These are phyloP conservation scores for Tetracladium setigerum DNA, from an alignment of 495 filamentous ascomycete genomes.

Conservation along the genomic window DNA sequence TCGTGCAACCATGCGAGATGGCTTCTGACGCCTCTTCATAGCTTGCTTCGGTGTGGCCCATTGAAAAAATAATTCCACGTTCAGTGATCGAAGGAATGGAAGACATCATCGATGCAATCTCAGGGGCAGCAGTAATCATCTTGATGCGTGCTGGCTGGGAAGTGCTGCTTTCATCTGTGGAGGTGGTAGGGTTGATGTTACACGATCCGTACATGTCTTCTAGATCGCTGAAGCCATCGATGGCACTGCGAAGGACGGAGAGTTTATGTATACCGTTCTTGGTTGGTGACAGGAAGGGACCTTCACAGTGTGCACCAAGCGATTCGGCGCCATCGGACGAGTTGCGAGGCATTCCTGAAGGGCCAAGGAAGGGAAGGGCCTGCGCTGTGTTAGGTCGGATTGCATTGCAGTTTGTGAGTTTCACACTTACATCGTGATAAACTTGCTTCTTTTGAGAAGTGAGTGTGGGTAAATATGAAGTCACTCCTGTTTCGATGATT, in stretches of 20 bases:
- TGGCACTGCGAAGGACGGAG: slow-evolving; percentile 49
- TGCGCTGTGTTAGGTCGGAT: slow-evolving; percentile 14
- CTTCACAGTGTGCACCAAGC: slow-evolving; percentile 78
- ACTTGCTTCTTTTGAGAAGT: slow-evolving; percentile 60
- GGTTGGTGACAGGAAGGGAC: slow-evolving; percentile 65
- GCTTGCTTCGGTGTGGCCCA: slow-evolving; percentile 77
- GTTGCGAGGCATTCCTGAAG: slow-evolving; percentile 45
- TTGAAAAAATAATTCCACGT: slow-evolving; percentile 59
- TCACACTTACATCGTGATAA: slow-evolving; percentile 47
- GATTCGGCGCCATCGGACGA: slow-evolving; percentile 64
- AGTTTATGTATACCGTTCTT: slow-evolving; percentile 69
- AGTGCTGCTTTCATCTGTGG: slow-evolving; percentile 14
- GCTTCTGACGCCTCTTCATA: slow-evolving; percentile 65
- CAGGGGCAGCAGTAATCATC: slow-evolving; percentile 76
- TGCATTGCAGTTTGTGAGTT: not conserved
- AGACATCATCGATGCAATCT: slow-evolving; percentile 54
- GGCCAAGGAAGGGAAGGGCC: slow-evolving; percentile 66
- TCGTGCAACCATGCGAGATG: slow-evolving; percentile 61
- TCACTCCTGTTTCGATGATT: slow-evolving; percentile 69
- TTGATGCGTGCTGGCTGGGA: slow-evolving; percentile 36
- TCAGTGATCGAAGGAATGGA: slow-evolving; percentile 53
- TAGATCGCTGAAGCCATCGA: slow-evolving; percentile 46
- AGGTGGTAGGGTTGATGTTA: slow-evolving; percentile 41
- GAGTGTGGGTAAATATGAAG: slow-evolving; percentile 74
- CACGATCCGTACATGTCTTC: slow-evolving; percentile 59